A percentile compares a stretch with the other conserved stretches of the same genome.
Evolutionary conservation across 2,329 filamentous ascomycete genomes (phyloP).

Genomic region (Coleophoma cylindrospora): DNA sequence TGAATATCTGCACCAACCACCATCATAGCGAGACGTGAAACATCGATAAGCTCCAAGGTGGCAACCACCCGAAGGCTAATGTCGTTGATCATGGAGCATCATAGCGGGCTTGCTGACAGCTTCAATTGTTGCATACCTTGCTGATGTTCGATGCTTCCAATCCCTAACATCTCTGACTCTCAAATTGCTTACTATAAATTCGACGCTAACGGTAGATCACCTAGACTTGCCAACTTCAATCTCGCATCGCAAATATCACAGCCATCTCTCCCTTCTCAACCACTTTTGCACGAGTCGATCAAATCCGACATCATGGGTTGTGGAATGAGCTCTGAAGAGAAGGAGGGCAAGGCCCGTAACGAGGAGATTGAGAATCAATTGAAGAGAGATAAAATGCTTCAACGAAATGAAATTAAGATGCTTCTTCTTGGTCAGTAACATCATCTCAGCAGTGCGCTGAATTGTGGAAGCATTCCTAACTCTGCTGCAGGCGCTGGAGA

Average conservation of each 20-base stretch:
- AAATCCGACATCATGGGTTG: constrained; percentile 82
- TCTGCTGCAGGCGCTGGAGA: constrained; percentile 65
- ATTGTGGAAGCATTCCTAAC: constrained; percentile 4
- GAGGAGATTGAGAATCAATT: constrained; percentile 99
- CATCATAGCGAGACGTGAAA: too few species aligned
- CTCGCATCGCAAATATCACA: not conserved
- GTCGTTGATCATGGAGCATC: too few species aligned
- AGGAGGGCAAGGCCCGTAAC: constrained; percentile 99
- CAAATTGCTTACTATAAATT: too few species aligned
- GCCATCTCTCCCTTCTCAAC: not conserved
- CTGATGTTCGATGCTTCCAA: too few species aligned
- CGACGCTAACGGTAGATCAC: too few species aligned
- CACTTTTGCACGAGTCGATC: not conserved
- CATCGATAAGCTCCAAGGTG: too few species aligned
- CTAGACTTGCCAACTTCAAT: not conserved
- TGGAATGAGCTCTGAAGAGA: constrained; percentile 99
- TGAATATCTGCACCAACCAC: too few species aligned
- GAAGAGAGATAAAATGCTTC: constrained; percentile 97
- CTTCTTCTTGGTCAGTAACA: constrained; percentile 78
- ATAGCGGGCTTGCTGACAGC: too few species aligned
- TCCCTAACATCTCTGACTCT: too few species aligned
- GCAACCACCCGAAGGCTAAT: too few species aligned
- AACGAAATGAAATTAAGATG: constrained; percentile 99
- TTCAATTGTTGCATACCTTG: too few species aligned
- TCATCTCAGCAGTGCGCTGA: not conserved